Base-by-base conservation (phyloP, 2,329 filamentous ascomycete species). In the Fusarium sp. region DNA sequence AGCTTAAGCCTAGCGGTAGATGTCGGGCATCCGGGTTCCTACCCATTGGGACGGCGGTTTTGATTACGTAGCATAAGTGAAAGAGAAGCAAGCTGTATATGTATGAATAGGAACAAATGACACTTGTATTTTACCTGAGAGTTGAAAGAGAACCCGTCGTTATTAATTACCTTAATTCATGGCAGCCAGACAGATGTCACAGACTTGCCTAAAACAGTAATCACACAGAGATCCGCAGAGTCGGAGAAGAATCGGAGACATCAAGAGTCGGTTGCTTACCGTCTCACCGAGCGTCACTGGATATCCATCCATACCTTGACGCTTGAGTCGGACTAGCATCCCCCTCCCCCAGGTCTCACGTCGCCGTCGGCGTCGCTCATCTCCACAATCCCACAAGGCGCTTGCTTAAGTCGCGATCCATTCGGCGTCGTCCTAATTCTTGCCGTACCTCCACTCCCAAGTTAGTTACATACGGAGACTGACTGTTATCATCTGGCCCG, bases 401-500 rank as follows among this genome's bases (percentile, higher is more conserved):
- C 44, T 54, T 60, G 28, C 52, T 53, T 43, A 49, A n/a, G 49
- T 50, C 36, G n/a, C 17, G 54, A 26, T 60, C 53, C 52, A 66
- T 54, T 64, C 58, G 54, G 66, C 55, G n/a, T 52, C 50, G 40
- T 63, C 50, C 20, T 59, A 45, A 33, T 56, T 43, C 58, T 59
- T 28, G 53, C 66, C 55, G 62, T 49, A 51, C 45, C 46, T 58
- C 53, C 53, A 46, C 53, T 39, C 36, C 33, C 42, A 56, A 26
- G 18, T 48, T 31, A 49, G 48, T 44, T 34, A 38, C 53, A 43
- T 61, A 58, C 54, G 66, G 68, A 10, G 28, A 31, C 9, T 31
- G 28, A 59, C 52, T 55, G 43, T 68, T 73, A 68, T 72, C 59
- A 60, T 63, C 66, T 60, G 72, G 51, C 61, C 68, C 72, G 71